Percentiles rank a stretch among this genome's conserved stretches.
These are phyloP conservation scores for Solanum hybrid DNA, from an alignment of 305 asterid genomes.

Conservation along the genomic window DNA sequence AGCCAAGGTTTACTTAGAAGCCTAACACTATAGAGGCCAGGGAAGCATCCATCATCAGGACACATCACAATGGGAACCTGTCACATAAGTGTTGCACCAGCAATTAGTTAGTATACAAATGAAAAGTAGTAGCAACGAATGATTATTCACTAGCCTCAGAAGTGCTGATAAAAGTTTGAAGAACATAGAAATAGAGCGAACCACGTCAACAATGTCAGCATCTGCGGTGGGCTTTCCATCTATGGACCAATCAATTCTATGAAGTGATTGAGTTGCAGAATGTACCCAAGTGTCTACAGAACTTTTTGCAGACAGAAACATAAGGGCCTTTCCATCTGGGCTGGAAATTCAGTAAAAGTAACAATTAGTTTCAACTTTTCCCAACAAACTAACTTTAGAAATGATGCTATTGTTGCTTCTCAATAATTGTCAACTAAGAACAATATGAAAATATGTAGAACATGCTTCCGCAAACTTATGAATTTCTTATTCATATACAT, in stretches of 20 bases:
- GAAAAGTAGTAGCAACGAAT: neutral
- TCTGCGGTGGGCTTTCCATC: slow-evolving; percentile 38
- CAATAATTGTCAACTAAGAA: neutral
- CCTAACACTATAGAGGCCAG: slow-evolving; percentile 60
- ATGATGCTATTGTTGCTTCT: neutral
- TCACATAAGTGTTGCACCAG: neutral
- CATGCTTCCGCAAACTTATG: neutral
- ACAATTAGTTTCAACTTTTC: neutral
- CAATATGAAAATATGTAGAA: neutral
- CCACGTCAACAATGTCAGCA: slow-evolving; percentile 61
- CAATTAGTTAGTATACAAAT: neutral
- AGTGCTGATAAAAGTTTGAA: neutral
- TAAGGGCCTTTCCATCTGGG: slow-evolving; percentile 71
- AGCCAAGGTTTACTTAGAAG: slow-evolving; percentile 69
- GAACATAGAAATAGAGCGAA: slow-evolving; percentile 14
- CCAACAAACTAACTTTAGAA: neutral
- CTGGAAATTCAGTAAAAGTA: slow-evolving; percentile 25
- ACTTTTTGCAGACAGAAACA: slow-evolving; percentile 70
- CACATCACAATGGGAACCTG: slow-evolving; percentile 79
- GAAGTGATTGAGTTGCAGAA: slow-evolving; percentile 82
- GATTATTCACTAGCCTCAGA: neutral
- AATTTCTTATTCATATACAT: neutral
- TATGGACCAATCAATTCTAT: slow-evolving; percentile 74
- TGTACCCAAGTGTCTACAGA: slow-evolving; percentile 88
- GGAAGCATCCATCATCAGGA: slow-evolving; percentile 78